Conservation (phyloP, 2,329 filamentous ascomycete genomes). For the Xylariaceae sp. region DNA sequence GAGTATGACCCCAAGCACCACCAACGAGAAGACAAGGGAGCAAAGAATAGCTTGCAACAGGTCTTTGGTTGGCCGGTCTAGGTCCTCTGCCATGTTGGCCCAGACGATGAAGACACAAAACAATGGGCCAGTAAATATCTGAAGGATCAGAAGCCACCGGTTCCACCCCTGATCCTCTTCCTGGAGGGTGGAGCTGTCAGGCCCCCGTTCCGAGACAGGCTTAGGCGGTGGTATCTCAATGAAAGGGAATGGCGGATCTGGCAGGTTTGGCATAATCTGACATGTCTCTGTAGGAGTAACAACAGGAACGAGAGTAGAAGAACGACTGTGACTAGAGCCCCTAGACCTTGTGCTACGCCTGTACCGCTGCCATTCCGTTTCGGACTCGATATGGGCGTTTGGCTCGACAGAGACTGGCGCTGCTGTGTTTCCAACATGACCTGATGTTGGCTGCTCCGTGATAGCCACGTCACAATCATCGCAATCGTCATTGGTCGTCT, state of each 20-base stretch:
- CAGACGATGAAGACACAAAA: slow-evolving; percentile 77
- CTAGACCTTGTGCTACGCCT: slow-evolving; percentile 41
- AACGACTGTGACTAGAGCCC: slow-evolving; percentile 23
- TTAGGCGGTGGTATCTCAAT: slow-evolving; percentile 16
- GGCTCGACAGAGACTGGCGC: slow-evolving; percentile 33
- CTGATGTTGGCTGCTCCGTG: slow-evolving; percentile 25
- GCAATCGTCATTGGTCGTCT: slow-evolving; percentile 47
- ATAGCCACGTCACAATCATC: slow-evolving; percentile 36
- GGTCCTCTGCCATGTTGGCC: slow-evolving; percentile 60
- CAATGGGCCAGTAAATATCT: slow-evolving; percentile 81
- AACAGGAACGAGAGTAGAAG: slow-evolving; percentile 27
- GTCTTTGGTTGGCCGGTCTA: slow-evolving; percentile 44
- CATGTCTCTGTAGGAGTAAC: slow-evolving; percentile 11
- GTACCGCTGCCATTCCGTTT: slow-evolving; percentile 58
- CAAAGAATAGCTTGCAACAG: slow-evolving; percentile 56
- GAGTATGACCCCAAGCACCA: slow-evolving; percentile 63
- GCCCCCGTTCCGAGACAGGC: slow-evolving; percentile 21
- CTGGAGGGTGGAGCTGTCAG: slow-evolving; percentile 20
- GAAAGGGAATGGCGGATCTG: slow-evolving; percentile 6
- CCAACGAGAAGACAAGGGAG: slow-evolving; percentile 64
- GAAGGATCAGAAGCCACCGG: slow-evolving; percentile 81
- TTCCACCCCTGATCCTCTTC: slow-evolving; percentile 66
- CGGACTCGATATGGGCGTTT: slow-evolving; percentile 30
- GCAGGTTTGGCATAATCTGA: slow-evolving; percentile 6
- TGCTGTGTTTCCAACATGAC: slow-evolving; percentile 26